Conservation (phyloP, 2,329 filamentous ascomycete species). For the Sporothrix phasma region DNA sequence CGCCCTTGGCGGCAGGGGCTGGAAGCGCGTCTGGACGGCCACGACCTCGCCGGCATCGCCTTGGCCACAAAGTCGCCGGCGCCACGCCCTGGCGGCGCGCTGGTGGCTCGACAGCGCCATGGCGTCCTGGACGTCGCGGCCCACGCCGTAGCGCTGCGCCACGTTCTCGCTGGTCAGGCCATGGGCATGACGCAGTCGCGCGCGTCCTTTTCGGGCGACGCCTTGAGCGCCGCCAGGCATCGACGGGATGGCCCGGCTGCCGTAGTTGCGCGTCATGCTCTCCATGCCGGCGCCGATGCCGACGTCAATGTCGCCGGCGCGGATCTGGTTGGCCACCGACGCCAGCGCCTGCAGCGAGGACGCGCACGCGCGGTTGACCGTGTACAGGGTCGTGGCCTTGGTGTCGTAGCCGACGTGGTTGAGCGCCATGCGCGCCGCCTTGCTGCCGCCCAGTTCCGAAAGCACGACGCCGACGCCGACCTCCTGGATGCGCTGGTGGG, state of each 20-base stretch:
- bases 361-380: constrained; percentile 79
- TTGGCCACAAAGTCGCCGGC: constrained; percentile 52
- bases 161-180: constrained; percentile 86
- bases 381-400: constrained; percentile 63
- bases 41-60: constrained; percentile 69
- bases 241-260: constrained; percentile 67
- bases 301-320: constrained; percentile 58
- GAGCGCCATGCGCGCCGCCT: constrained; percentile 84
- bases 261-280: constrained; percentile 92
- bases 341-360: constrained; percentile 71
- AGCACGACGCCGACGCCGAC: constrained; percentile 82
- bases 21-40: constrained; percentile 61
- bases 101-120: constrained; percentile 68
- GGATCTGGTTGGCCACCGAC: constrained; percentile 62
- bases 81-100: constrained; percentile 60
- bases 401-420: constrained; percentile 69
- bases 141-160: constrained; percentile 63
- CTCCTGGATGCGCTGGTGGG: constrained; percentile 62
- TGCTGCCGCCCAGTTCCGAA: constrained; percentile 80
- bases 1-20: constrained; percentile 51
- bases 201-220: constrained; percentile 56
- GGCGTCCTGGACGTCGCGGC: constrained; percentile 66
- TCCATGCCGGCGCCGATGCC: constrained; percentile 89
- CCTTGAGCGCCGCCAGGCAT: constrained; percentile 64
- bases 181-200: constrained; percentile 88